Base-by-base conservation (phyloP, 2,329 filamentous ascomycete species). In the Venturiaceae sp. region DNA sequence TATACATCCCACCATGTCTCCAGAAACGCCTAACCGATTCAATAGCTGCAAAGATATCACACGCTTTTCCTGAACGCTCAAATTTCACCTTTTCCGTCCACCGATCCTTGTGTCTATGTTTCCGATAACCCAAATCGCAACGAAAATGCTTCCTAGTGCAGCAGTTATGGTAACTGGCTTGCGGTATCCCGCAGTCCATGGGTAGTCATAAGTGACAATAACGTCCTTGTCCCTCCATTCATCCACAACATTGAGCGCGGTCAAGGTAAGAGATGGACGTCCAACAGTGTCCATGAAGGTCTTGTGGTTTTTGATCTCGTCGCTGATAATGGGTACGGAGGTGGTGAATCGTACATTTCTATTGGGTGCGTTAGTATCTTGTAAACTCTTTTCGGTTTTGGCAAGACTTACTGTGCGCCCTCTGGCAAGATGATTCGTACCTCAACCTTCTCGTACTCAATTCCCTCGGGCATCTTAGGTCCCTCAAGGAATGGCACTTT, bases 261-360 rank as follows among this genome's bases (percentile, higher is more conserved):
- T 88, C 67, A 99, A 80, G 55, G 82, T 86, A 61, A 99, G 79
- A 0, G 86, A 82, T 0, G 92, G 95, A 63, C 94, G 88, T 61
- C 94, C 94, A 33, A 92, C 67, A 0, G 94, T 97, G 73, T 99
- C 94, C 75, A 99, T 87, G 74, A 91, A 99, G 0, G 92, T 96
- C 72, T 85, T 86, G 75, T 94, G 83, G n/a, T 86, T 74, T 63
- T 80, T 82, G 21, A 78, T 75, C n/a, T 76, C 73, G 62, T 83
- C 81, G 53, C 80, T 78, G 53, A 83, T 77, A 58, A 94, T 71
- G 1, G 92, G 91, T 33, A 96, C 78, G 4, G 83, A 81, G 57
- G 90, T 90, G 63, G 83, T 78, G 68, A 86, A 92, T 70, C 88
- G 84, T 65, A 96, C 81, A 63, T 94, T 91, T 62, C 91, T 94